A percentile compares a stretch with the other conserved stretches of the same genome.
Conservation (phyloP, 2,329 filamentous ascomycete genomes). For the Dactylonectria estremocensis region DNA sequence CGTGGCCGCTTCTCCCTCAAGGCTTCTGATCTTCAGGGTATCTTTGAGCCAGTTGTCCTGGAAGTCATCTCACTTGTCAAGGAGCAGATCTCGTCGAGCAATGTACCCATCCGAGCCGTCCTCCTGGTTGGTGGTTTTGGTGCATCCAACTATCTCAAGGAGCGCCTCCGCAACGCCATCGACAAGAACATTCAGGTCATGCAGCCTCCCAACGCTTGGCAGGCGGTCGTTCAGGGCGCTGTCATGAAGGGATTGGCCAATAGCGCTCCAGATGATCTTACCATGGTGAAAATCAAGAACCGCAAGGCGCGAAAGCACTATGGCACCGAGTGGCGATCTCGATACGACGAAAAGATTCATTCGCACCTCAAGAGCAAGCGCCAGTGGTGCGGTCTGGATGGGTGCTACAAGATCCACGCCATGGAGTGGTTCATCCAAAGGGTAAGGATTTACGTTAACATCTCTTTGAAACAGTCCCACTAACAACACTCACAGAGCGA, state of each 20-base stretch:
- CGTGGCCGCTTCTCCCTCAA: constrained; percentile 56
- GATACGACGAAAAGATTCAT: constrained; percentile 52
- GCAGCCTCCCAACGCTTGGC: constrained; percentile 64
- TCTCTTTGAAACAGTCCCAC: neutral
- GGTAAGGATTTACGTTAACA: constrained; percentile 42
- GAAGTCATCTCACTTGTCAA: constrained; percentile 61
- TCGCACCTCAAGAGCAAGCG: constrained; percentile 50
- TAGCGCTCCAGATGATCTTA: constrained; percentile 52
- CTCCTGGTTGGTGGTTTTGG: constrained; percentile 64
- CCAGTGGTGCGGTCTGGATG: constrained; percentile 56
- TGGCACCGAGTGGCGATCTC: constrained; percentile 54
- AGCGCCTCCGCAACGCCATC: constrained; percentile 56
- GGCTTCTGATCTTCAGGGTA: constrained; percentile 56
- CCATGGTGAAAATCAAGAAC: constrained; percentile 57
- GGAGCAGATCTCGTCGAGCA: constrained; percentile 58
- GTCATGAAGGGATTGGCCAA: constrained; percentile 64
- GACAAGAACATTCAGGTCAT: constrained; percentile 57
- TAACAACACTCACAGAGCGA: constrained; percentile 50
- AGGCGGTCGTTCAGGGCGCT: constrained; percentile 64
- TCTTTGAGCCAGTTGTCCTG: constrained; percentile 62
- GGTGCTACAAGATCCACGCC: constrained; percentile 54
- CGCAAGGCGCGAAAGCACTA: constrained; percentile 62
- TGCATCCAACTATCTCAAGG: constrained; percentile 61
- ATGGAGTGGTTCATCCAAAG: constrained; percentile 63
- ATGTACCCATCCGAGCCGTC: constrained; percentile 57